Evolutionary conservation across 192 early-diverging fungal species (phyloP).

Genomic region (Linderina pennispora): DNA sequence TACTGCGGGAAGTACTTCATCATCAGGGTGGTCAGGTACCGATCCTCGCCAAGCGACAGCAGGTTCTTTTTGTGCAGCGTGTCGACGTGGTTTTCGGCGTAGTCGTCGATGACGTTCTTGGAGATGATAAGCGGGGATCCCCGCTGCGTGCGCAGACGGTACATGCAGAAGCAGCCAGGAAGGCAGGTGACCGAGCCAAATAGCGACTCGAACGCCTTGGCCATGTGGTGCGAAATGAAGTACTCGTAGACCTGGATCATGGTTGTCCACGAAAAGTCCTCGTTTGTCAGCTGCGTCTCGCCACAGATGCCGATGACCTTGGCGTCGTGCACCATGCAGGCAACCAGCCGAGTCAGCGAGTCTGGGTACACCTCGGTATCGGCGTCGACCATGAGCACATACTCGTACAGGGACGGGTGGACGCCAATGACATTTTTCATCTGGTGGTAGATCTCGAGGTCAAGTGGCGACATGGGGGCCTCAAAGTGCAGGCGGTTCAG

Average conservation of each 20-base stretch:
- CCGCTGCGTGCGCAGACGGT: slow-evolving; percentile 64
- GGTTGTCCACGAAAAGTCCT: slow-evolving; percentile 82
- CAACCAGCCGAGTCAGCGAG: slow-evolving; percentile 83
- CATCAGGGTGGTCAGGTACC: slow-evolving; percentile 94
- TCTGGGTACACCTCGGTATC: slow-evolving; percentile 80
- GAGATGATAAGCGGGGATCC: slow-evolving; percentile 75
- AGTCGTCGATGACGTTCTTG: slow-evolving; percentile 73
- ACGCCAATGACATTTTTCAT: slow-evolving; percentile 97
- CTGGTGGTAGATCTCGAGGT: slow-evolving; percentile 94
- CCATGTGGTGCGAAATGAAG: slow-evolving; percentile 86
- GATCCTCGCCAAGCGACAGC: slow-evolving; percentile 92
- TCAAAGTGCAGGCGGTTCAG: slow-evolving; percentile 90
- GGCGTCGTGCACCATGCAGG: slow-evolving; percentile 72
- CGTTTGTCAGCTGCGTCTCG: slow-evolving; percentile 80
- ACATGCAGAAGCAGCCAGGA: slow-evolving; percentile 86
- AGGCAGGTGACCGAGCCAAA: slow-evolving; percentile 79
- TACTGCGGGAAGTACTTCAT: slow-evolving; percentile 96
- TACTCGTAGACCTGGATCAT: slow-evolving; percentile 98
- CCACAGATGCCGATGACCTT: slow-evolving; percentile 88
- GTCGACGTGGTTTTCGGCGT: slow-evolving; percentile 86
- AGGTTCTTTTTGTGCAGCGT: slow-evolving; percentile 98
- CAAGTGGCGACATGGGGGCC: slow-evolving; percentile 83
- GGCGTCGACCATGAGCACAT: slow-evolving; percentile 73
- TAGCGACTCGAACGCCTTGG: slow-evolving; percentile 81
- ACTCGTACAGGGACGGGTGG: slow-evolving; percentile 71